Evolutionary conservation across 345 rosid genomes (phyloP), one percentile per base, ranked within the genome.

Genomic region (Eucalyptus rudis): DNA sequence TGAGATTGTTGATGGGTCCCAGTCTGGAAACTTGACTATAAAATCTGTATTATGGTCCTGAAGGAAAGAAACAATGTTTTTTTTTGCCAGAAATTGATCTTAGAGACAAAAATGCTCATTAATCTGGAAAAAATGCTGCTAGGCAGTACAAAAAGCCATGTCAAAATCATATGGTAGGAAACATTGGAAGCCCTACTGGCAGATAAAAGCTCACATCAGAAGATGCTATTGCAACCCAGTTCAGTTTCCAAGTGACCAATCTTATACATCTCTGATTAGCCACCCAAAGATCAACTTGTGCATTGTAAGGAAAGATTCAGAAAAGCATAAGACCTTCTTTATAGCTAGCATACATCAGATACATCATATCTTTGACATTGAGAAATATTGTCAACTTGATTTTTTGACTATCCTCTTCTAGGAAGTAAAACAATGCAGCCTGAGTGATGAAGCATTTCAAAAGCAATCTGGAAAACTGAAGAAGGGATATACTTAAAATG

Each of bases 1-100:
- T 62, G 92, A 92, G 88, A 76, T 52, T 58, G 50, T 44, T 49
- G 99, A 95, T 88, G 97, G 96, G 92, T 95, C 94, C 99, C 98
- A 96, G 90, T 97, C 98, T 4, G 99, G 99, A 91, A 97, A 90
- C 91, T 96, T 93, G 76, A 95, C 99, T 51, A 97, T 96, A 93
- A 95, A 97, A 93, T 97, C 99, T 36, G 90, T 96, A 94, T 97
- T 97, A 92, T 97, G 99, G 91, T 96, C 96, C 99, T 96, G 87
- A 89, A 50, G 81, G 89, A 54, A 90, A 88, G 59, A 59, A 79
- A 12, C 62, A 84, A n/a, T 20, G 15, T 49, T 64, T 45, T 58
- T 56, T 71, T 56, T 71, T 43, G 43, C 50, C 31, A 58, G 52
- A 89, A 64, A 20, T 68, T 52, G 58, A 66, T 84, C 88, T 59